Evolutionary conservation across 805 yeast species (phyloP).

Genomic region (Candida ficus): DNA sequence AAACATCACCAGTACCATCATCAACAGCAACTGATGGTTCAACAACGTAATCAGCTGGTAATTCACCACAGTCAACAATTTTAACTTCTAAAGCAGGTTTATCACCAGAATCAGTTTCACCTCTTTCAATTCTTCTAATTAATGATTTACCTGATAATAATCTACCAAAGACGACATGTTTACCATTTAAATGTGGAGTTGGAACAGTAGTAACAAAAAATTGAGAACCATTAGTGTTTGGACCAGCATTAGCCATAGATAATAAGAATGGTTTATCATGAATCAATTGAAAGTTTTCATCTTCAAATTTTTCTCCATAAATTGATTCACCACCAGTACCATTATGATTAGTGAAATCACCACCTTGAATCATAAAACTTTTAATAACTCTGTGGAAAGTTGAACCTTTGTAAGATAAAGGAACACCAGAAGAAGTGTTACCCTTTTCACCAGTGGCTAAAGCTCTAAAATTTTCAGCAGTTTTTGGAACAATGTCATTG

Average conservation of each 20-base stretch:
- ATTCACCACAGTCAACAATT: constrained; percentile 74
- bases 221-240: constrained; percentile 93
- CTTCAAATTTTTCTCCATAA: constrained; percentile 83
- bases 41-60: constrained; percentile 52
- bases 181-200: constrained; percentile 92
- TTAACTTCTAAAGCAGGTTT: constrained; percentile 67
- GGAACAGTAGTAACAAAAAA: constrained; percentile 89
- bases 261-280: constrained; percentile 85
- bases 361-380: constrained; percentile 91
- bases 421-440: constrained; percentile 51
- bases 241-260: constrained; percentile 97
- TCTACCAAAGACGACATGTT: constrained; percentile 95
- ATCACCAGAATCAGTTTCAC: constrained; percentile 60
- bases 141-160: constrained; percentile 77
- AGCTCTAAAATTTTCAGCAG: constrained; percentile 86
- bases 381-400: constrained; percentile 89
- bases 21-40: constrained; percentile 42
- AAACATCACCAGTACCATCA: constrained; percentile 83
- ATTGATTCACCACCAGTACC: constrained; percentile 81
- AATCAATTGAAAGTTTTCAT: constrained; percentile 72
- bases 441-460: constrained; percentile 89
- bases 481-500: constrained; percentile 74
- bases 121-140: constrained; percentile 72
- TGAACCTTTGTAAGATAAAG: constrained; percentile 75
- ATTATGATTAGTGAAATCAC: constrained; percentile 63